Conservation (phyloP, 371 early-diverging fungal species). For the Capillidium heterosporum region DNA sequence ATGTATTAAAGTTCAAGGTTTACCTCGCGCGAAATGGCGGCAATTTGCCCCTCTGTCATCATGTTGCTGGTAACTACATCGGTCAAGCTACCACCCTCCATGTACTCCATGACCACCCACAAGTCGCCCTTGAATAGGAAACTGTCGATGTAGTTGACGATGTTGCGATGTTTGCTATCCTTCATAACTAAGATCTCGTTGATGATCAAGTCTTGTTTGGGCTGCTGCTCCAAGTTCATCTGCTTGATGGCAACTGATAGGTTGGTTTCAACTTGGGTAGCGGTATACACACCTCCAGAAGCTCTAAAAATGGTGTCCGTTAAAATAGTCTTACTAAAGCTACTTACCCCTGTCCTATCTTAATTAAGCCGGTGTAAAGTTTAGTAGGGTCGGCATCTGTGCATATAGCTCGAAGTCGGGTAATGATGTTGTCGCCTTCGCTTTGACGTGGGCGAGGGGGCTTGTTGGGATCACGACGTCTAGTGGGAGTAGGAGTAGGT, state of each 20-base stretch:
- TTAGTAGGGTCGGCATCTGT: slow-evolving; percentile 73
- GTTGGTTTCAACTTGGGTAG: slow-evolving; percentile 44
- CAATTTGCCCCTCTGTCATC: slow-evolving; percentile 92
- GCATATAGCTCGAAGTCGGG: slow-evolving; percentile 66
- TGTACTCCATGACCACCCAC: slow-evolving; percentile 94
- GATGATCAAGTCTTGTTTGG: slow-evolving; percentile 90
- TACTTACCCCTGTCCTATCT: slow-evolving; percentile 83
- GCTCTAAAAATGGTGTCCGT: slow-evolving; percentile 31
- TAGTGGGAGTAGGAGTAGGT: slow-evolving; percentile 12
- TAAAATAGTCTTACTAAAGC: slow-evolving; percentile 1
- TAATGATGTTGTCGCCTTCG: slow-evolving; percentile 51
- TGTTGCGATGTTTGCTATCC: slow-evolving; percentile 75
- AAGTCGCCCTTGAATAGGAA: slow-evolving; percentile 75
- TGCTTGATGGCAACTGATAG: slow-evolving; percentile 81
- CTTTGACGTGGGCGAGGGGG: slow-evolving; percentile 10
- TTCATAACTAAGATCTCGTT: slow-evolving; percentile 93
- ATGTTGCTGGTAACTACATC: slow-evolving; percentile 78
- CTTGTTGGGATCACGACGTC: slow-evolving; percentile 7
- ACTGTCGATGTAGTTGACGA: slow-evolving; percentile 91
- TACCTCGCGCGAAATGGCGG: slow-evolving; percentile 73
- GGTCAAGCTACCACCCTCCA: slow-evolving; percentile 90
- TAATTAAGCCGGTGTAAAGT: slow-evolving; percentile 55
- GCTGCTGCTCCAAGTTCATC: slow-evolving; percentile 89
- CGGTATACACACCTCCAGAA: slow-evolving; percentile 86
- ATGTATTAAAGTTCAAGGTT: background rate